Conservation (phyloP, 805 yeast species). For the Kuraishia piskuri region DNA sequence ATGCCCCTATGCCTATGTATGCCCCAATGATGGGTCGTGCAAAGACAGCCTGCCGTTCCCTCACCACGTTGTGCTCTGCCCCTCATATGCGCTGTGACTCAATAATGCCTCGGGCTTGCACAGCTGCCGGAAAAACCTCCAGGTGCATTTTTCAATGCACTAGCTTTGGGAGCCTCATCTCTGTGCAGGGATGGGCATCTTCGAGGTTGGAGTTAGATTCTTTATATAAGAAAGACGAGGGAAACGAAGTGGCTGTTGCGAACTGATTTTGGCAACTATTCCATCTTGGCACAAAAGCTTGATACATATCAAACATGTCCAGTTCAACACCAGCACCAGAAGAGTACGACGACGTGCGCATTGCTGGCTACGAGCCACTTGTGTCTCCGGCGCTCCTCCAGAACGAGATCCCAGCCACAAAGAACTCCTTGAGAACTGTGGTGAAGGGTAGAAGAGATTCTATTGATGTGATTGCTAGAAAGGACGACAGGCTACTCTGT, state of each 20-base stretch:
- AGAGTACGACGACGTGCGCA: slow-evolving; percentile 68
- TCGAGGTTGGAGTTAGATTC: too few relatives aligned
- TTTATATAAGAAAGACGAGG: too few relatives aligned
- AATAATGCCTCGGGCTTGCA: background rate
- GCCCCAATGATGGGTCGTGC: background rate
- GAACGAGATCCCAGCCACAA: slow-evolving; percentile 69
- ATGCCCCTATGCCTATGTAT: background rate
- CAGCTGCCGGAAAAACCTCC: background rate
- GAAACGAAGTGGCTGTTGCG: too few relatives aligned
- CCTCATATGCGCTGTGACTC: background rate
- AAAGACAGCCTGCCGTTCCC: background rate
- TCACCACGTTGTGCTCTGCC: background rate
- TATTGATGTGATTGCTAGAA: slow-evolving; percentile 63
- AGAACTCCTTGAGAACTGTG: slow-evolving; percentile 51
- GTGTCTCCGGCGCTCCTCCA: slow-evolving; percentile 93
- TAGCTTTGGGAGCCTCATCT: background rate
- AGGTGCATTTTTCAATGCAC: background rate
- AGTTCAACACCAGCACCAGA: slow-evolving; percentile 43
- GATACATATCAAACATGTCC: slow-evolving; percentile 1
- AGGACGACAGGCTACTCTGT: slow-evolving; percentile 79
- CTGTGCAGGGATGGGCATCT: background rate
- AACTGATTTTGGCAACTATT: too few relatives aligned
- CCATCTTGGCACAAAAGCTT: too few relatives aligned
- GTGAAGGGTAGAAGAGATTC: slow-evolving; percentile 71
- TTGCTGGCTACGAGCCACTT: slow-evolving; percentile 86